phyloP scores from a whole-genome alignment of 106 monocot species.

The Dactylorhiza incarnata region DNA sequence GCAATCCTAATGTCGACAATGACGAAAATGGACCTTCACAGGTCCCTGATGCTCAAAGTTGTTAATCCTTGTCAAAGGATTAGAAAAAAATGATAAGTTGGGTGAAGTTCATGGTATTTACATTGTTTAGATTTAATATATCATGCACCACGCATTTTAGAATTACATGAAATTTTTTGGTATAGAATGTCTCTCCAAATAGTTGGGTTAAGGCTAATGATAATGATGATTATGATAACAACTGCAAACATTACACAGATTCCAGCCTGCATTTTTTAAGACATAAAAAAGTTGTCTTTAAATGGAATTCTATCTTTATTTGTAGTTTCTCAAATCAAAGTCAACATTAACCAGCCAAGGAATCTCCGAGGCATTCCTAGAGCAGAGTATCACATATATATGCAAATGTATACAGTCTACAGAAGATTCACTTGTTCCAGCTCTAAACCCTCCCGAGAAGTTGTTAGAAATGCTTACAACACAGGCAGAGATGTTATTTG shows the following conservation, averaged over 20 bases:
- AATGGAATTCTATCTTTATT: neutral
- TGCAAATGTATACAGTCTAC: slow-evolving; percentile 39
- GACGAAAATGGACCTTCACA: too few relatives aligned
- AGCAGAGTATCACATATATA: slow-evolving; percentile 31
- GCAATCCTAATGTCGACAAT: too few relatives aligned
- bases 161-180: too few relatives aligned
- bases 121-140: too few relatives aligned
- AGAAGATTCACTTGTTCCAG: slow-evolving; percentile 21
- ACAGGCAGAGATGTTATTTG: slow-evolving; percentile 57
- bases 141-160: too few relatives aligned
- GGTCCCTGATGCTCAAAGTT: too few relatives aligned
- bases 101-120: too few relatives aligned
- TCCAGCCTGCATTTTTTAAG: neutral
- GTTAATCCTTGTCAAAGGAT: too few relatives aligned
- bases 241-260: neutral
- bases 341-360: neutral
- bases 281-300: neutral
- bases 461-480: slow-evolving; percentile 25
- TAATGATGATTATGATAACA: too few relatives aligned
- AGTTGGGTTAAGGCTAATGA: too few relatives aligned
- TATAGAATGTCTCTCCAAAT: too few relatives aligned
- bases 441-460: slow-evolving; percentile 13
- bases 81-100: too few relatives aligned
- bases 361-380: slow-evolving; percentile 25
- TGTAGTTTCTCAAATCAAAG: slow-evolving; percentile 25